Base-by-base conservation (phyloP, 768 basidiomycete genomes). In the Phanerochaete sordida region DNA sequence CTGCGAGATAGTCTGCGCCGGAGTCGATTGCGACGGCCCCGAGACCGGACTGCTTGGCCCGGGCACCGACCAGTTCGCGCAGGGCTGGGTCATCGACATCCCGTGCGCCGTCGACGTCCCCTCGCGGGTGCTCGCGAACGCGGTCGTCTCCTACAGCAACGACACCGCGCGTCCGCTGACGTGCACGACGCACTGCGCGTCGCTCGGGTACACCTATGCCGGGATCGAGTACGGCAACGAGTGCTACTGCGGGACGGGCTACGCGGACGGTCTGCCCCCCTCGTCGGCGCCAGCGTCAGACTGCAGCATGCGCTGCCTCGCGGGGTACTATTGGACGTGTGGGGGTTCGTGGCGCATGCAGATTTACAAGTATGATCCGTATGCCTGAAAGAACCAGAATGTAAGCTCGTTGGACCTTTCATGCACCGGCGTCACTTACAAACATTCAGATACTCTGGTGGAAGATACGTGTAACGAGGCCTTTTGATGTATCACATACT, bases 211-310 rank as follows among this genome's bases (percentile, higher is more conserved):
- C 61, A 39, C 39, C 23, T 68, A 61, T 54, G 67, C 67, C n/a
- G 67, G 67, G 26, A 61, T 68, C 56, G 67, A 68, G 60, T 66
- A 62, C 59, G 64, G 62, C 47, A 56, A 64, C 56, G 67, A 68
- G 46, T 68, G 67, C 58, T 63, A 68, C 48, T 68, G 67, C 50
- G 67, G 65, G 1, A 68, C 60, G n/a, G 54, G 55, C 1, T 49
- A 49, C 45, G 48, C 24, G 12, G 55, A 37, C 30, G 33, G 30
- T 4, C 4, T 19, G 4, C 4, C 16, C 4, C 55, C 60, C 4
- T 11, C 4, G 15, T 45, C 33, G 4, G 58, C 58, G 23, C 59
- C 62, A 21, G n/a, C 21, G 16, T 47, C 55, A 9, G 62, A 62
- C 30, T 68, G 67, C 64, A 48, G 60, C 50, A 61, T 66, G 58